Base-by-base conservation (phyloP, 2,329 filamentous ascomycete genomes). In the Exophiala sp. region DNA sequence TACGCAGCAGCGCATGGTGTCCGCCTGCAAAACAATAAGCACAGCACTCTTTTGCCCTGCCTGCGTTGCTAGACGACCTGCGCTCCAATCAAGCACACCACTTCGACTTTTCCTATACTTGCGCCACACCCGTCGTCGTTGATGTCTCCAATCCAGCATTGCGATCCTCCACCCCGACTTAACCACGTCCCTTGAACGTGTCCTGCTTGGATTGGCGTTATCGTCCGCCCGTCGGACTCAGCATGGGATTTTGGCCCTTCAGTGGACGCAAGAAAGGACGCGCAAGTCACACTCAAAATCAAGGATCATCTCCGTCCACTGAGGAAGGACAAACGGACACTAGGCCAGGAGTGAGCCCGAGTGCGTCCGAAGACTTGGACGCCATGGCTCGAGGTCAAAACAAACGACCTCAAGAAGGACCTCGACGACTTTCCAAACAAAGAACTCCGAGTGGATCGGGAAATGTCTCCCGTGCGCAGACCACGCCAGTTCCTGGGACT, bases 201-300 rank as follows among this genome's bases (percentile, higher is more conserved):
- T 35, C 38, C 24, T 38, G 18, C 18, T 50, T 35, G 33, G 29
- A 50, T 40, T 44, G 18, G 34, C 20, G 36, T 14, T 39, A 24
- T 21, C 33, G 39, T 47, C 47, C 43, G 47, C 34, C 34, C 41
- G 47, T 44, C 49, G 57, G 57, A 40, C 52, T 51, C 55, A 64
- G 49, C 38, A 64, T 64, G 62, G 62, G 62, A 57, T 61, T 64
- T 58, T 64, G 62, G 62, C 59, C 60, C 24, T 64, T 64, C 40
- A 60, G 62, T 33, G 60, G 55, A 55, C 56, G 57, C 47, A 62
- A 61, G 52, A 64, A 59, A 53, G 44, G 47, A 55, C 59, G 59
- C 39, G 42, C 45, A 34, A 55, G 49, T 32, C 46, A 50, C 32
- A 38, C 32, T 32, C 50, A 56, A 47, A 50, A 56, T 34, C 52